Percentiles rank a stretch among this genome's conserved stretches.
Evolutionary conservation across 1,284 basidiomycete genomes (phyloP).

Genomic region (Fomitopsis betulina): DNA sequence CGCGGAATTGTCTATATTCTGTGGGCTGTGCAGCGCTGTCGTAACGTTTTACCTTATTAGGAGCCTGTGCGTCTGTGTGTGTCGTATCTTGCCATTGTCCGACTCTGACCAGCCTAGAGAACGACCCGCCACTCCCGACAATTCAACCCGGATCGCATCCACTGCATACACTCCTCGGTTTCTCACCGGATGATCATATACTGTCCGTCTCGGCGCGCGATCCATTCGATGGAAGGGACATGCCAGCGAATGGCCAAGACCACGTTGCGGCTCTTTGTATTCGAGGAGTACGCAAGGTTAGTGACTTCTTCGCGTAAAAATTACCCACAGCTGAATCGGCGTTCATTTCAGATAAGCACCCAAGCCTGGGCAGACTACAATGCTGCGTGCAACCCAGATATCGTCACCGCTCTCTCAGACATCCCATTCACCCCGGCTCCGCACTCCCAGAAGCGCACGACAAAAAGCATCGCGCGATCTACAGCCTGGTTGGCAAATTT

Average conservation of each 20-base stretch:
- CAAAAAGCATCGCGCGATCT: slow-evolving; percentile 69
- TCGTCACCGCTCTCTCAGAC: slow-evolving; percentile 69
- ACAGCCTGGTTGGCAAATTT: slow-evolving; percentile 56
- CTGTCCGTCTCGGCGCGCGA: slow-evolving; percentile 61
- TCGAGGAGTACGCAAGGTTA: slow-evolving; percentile 69
- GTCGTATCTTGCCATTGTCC: slow-evolving; percentile 4
- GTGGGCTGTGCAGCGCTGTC: not conserved
- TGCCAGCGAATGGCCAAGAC: slow-evolving; percentile 64
- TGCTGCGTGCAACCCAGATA: slow-evolving; percentile 54
- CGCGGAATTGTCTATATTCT: not conserved
- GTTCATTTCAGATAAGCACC: slow-evolving; percentile 45
- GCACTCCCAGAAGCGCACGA: slow-evolving; percentile 67
- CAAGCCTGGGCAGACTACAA: slow-evolving; percentile 50
- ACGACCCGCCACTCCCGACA: slow-evolving; percentile 54
- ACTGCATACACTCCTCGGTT: slow-evolving; percentile 58
- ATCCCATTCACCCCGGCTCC: slow-evolving; percentile 58
- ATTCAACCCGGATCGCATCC: slow-evolving; percentile 46
- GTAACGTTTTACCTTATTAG: not conserved
- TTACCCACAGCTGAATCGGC: not conserved
- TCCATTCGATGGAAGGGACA: slow-evolving; percentile 54
- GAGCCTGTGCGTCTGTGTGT: not conserved
- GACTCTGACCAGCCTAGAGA: slow-evolving; percentile 46
- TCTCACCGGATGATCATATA: slow-evolving; percentile 42
- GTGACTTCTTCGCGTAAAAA: slow-evolving; percentile 4
- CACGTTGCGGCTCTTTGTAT: slow-evolving; percentile 54